A percentile compares a stretch with the other conserved stretches of the same genome.
Evolutionary conservation across 2,329 filamentous ascomycete species (phyloP).

Genomic region (Diaporthe velutina): DNA sequence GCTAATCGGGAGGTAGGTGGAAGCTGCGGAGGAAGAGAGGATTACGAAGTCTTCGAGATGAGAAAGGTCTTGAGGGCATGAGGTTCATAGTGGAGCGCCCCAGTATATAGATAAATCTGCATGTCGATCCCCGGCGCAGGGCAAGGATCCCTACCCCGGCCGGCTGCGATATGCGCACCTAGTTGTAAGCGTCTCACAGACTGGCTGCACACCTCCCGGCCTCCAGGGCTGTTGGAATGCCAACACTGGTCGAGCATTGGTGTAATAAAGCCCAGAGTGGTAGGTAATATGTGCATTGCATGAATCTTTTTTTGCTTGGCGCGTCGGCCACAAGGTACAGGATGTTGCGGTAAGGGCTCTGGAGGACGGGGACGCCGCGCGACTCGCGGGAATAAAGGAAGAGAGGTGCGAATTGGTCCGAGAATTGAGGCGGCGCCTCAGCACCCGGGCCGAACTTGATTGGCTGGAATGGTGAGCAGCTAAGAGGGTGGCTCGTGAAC

Average conservation of each 20-base stretch:
- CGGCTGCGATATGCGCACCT: not conserved
- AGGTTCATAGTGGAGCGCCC: conserved; percentile 22
- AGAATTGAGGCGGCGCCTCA: conserved; percentile 25
- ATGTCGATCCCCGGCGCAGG: conserved; percentile 15
- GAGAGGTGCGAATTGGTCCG: conserved; percentile 18
- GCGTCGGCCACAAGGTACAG: not conserved
- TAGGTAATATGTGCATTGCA: conserved; percentile 6
- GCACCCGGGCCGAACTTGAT: not conserved
- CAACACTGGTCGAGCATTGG: not conserved
- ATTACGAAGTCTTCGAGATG: not conserved
- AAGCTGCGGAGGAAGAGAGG: not conserved
- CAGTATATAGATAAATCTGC: conserved; percentile 24
- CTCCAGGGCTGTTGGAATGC: not conserved
- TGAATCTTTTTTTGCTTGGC: conserved; percentile 4
- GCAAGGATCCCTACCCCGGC: not conserved
- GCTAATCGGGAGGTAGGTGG: not conserved
- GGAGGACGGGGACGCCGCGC: conserved; percentile 8
- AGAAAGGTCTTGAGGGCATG: conserved; percentile 5
- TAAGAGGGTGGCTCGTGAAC: conserved; percentile 5
- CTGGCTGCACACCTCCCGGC: conserved; percentile 1
- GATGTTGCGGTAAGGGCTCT: conserved; percentile 9
- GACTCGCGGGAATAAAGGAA: conserved; percentile 22
- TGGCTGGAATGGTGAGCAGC: conserved; percentile 4
- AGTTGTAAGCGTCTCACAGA: not conserved
- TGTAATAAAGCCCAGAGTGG: not conserved